These are phyloP conservation scores for Jackrogersella minutella DNA, from an alignment of 495 filamentous ascomycete species.

Conservation along the genomic window DNA sequence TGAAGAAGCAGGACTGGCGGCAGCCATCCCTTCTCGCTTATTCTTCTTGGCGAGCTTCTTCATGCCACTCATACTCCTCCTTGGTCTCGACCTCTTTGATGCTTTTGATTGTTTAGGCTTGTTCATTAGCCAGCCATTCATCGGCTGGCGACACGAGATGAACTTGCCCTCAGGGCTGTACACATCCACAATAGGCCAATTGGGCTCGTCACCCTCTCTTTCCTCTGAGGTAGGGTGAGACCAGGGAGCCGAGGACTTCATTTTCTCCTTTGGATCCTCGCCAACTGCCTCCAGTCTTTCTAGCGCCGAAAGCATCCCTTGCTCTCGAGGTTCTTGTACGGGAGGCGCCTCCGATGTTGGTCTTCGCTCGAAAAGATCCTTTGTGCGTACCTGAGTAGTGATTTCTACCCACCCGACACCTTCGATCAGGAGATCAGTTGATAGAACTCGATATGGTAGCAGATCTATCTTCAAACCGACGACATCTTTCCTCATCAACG, in stretches of 20 bases:
- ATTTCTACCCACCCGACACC: slow-evolving; percentile 94
- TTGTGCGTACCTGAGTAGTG: slow-evolving; percentile 76
- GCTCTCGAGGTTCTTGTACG: slow-evolving; percentile 19
- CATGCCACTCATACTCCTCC: slow-evolving; percentile 66
- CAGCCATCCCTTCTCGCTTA: slow-evolving; percentile 27
- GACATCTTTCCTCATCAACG: slow-evolving; percentile 60
- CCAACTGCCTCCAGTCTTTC: slow-evolving; percentile 34
- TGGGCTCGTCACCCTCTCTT: slow-evolving; percentile 29
- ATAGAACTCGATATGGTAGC: slow-evolving; percentile 80
- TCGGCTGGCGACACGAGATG: slow-evolving; percentile 70
- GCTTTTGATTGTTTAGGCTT: slow-evolving; percentile 41
- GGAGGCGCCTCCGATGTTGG: slow-evolving; percentile 14
- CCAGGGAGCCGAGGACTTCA: slow-evolving; percentile 14
- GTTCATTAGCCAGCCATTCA: slow-evolving; percentile 73
- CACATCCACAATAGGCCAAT: slow-evolving; percentile 79
- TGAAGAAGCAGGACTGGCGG: not conserved
- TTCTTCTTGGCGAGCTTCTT: slow-evolving; percentile 60
- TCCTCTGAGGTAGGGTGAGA: slow-evolving; percentile 4
- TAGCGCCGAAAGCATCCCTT: slow-evolving; percentile 24
- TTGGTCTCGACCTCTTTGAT: slow-evolving; percentile 49
- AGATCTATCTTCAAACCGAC: slow-evolving; percentile 61
- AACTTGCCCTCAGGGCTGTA: slow-evolving; percentile 84
- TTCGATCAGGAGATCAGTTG: slow-evolving; percentile 86
- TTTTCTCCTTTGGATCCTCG: slow-evolving; percentile 21
- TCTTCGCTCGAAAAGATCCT: slow-evolving; percentile 41